Percentiles rank a stretch among this genome's conserved stretches.
These are phyloP conservation scores for Xylaria venustula DNA, from an alignment of 495 filamentous ascomycete genomes.

Conservation along the genomic window DNA sequence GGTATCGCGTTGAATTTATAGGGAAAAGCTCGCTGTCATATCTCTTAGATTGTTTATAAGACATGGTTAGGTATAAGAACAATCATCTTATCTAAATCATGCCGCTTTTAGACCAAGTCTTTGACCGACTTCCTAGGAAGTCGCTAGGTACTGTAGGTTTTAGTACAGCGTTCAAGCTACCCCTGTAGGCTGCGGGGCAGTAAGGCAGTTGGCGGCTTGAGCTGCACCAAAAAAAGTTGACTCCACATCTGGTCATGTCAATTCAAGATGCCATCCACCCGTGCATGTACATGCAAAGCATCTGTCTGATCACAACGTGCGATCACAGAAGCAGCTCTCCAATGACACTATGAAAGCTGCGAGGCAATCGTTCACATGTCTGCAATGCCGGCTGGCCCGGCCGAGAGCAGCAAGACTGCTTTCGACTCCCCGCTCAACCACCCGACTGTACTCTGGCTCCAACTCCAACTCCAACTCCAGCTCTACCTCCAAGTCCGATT, in stretches of 20 bases:
- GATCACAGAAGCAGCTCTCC: neutral
- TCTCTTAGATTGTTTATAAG: too few species aligned
- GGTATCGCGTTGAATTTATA: too few species aligned
- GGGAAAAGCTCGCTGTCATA: too few species aligned
- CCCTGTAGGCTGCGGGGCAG: too few species aligned
- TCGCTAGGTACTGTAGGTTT: too few species aligned
- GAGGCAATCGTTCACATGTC: conserved; percentile 18
- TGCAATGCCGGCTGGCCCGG: conserved; percentile 23
- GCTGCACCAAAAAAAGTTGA: neutral
- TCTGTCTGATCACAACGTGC: neutral
- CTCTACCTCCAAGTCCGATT: too few species aligned
- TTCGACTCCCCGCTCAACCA: conserved; percentile 2
- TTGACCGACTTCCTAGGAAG: too few species aligned
- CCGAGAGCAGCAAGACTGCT: conserved; percentile 6
- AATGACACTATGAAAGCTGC: conserved; percentile 20
- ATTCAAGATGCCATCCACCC: neutral
- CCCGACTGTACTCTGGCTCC: conserved; percentile 20
- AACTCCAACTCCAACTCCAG: conserved; percentile 15
- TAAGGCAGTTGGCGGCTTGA: neutral
- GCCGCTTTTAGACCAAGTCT: too few species aligned
- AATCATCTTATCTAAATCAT: too few species aligned
- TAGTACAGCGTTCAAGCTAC: too few species aligned
- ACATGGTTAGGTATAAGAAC: too few species aligned
- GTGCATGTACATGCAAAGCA: neutral
- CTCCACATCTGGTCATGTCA: neutral